These are phyloP conservation scores for Microsporum ferrugineum DNA, from an alignment of 2,329 filamentous ascomycete genomes.

Conservation along the genomic window DNA sequence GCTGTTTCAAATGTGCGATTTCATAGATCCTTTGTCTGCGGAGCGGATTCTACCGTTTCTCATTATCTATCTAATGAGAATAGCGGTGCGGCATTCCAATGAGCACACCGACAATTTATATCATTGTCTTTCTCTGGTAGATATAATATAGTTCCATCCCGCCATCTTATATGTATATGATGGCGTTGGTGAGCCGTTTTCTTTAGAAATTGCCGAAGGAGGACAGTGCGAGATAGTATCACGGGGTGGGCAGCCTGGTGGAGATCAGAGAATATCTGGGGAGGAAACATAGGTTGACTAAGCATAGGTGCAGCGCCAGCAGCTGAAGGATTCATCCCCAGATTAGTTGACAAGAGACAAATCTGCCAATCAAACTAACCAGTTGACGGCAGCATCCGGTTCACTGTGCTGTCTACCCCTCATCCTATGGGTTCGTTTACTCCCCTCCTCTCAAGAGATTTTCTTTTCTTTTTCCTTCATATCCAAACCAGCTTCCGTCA, in stretches of 20 bases:
- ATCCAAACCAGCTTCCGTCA: neutral
- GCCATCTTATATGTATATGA: neutral
- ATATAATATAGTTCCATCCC: neutral
- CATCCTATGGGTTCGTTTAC: neutral
- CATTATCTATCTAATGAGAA: neutral
- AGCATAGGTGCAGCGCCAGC: neutral
- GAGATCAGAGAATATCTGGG: neutral
- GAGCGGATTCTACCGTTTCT: neutral
- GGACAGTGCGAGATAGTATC: neutral
- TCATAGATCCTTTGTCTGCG: neutral
- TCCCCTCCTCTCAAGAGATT: neutral
- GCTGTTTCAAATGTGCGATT: neutral
- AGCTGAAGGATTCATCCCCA: neutral
- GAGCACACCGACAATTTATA: neutral
- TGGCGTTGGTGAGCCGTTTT: neutral
- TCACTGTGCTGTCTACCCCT: neutral
- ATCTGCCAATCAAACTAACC: neutral
- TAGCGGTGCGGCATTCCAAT: neutral
- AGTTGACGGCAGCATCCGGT: neutral
- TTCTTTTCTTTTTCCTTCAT: neutral
- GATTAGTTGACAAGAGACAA: neutral
- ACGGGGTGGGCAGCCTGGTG: neutral
- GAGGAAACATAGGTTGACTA: neutral
- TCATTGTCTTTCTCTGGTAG: neutral
- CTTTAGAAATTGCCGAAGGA: neutral